Evolutionary conservation across 139 green algal species (phyloP).

Genomic region (Auxenochlorella pyrenoidosa): DNA sequence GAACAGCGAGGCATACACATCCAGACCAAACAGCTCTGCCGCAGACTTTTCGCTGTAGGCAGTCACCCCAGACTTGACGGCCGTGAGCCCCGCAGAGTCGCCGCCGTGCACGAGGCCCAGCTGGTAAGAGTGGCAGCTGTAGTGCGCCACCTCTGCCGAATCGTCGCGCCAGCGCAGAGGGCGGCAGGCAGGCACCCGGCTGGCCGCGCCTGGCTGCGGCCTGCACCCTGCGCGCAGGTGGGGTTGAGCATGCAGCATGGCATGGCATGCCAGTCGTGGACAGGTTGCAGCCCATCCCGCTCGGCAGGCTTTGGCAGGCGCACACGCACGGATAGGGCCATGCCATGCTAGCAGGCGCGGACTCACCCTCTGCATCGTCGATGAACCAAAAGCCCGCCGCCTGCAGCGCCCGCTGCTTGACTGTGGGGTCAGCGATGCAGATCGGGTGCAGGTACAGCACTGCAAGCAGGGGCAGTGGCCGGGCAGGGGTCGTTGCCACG

Average conservation of each 20-base stretch:
- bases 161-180: neutral
- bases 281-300: no score
- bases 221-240: neutral
- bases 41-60: neutral
- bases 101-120: slow-evolving; percentile 17
- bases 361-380: neutral
- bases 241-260: no score
- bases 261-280: no score
- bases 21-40: neutral
- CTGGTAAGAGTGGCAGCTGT: neutral
- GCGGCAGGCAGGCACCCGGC: slow-evolving; percentile 6
- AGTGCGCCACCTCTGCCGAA: neutral
- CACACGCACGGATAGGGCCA: no score
- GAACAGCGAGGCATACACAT: no score
- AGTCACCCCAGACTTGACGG: neutral
- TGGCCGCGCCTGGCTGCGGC: neutral
- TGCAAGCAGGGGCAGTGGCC: slow-evolving; percentile 2
- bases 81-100: neutral
- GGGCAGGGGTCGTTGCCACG: no score
- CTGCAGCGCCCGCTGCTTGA: neutral
- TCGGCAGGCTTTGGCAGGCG: no score
- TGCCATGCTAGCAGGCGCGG: no score
- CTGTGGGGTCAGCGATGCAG: neutral
- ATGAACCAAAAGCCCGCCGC: slow-evolving; percentile 13
- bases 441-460: slow-evolving; percentile 27